phyloP scores from a whole-genome alignment of 1,284 basidiomycete genomes.

The Ganoderma leucocontextum region DNA sequence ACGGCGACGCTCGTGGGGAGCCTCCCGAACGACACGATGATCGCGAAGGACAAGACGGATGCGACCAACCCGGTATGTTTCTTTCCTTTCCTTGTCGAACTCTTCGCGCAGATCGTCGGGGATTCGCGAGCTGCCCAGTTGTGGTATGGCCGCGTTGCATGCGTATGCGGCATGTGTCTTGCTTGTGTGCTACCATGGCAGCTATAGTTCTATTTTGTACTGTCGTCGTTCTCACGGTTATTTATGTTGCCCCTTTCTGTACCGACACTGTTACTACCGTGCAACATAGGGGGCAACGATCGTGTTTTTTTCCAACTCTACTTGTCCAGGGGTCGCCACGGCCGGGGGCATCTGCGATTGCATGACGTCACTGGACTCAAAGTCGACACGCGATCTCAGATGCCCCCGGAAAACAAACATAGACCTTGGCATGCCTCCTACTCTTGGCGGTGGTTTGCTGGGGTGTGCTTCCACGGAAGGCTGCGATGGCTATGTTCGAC shows the following conservation, averaged over 20 bases:
- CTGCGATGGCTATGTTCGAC: background rate
- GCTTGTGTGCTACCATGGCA: conserved; percentile 5
- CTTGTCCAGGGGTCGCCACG: background rate
- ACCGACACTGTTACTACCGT: background rate
- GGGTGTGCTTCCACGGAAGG: background rate
- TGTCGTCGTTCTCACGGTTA: background rate
- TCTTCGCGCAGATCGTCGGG: conserved; percentile 36
- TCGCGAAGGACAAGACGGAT: conserved; percentile 28
- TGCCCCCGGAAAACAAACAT: background rate
- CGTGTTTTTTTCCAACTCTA: background rate
- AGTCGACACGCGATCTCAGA: background rate
- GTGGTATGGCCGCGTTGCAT: background rate
- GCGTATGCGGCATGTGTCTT: background rate
- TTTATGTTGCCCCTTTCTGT: background rate
- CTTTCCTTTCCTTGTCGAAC: conserved; percentile 14
- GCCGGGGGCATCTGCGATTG: conserved; percentile 38
- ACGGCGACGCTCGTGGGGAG: conserved; percentile 47
- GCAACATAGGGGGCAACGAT: background rate
- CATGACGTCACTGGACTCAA: background rate
- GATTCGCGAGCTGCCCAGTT: background rate
- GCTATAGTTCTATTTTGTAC: background rate
- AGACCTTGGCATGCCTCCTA: background rate
- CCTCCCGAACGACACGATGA: conserved; percentile 32
- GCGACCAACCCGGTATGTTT: conserved; percentile 27
- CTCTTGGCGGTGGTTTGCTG: conserved; percentile 8